Conservation (phyloP, 2,329 filamentous ascomycete genomes). For the Fusarium setosum region DNA sequence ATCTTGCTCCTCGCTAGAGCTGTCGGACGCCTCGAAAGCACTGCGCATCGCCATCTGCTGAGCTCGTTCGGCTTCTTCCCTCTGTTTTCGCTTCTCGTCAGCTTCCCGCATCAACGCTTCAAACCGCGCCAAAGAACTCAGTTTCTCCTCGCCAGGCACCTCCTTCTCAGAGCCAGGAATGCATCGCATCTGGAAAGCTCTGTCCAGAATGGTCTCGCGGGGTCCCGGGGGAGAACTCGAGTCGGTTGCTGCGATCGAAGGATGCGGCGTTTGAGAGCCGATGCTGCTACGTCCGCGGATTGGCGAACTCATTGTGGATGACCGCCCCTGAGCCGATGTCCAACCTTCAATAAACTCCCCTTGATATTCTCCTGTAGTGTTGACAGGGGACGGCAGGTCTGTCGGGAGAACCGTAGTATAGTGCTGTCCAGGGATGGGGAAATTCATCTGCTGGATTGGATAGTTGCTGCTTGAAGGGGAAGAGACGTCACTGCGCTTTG, state of each 20-base stretch:
- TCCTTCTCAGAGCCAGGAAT: slow-evolving; percentile 70
- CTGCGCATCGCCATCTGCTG: slow-evolving; percentile 56
- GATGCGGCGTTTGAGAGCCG: slow-evolving; percentile 59
- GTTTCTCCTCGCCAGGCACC: slow-evolving; percentile 68
- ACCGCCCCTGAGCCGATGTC: slow-evolving; percentile 69
- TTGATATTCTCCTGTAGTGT: slow-evolving; percentile 63
- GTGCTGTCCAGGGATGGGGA: slow-evolving; percentile 55
- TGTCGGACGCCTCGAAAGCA: slow-evolving; percentile 63
- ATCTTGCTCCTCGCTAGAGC: slow-evolving; percentile 54
- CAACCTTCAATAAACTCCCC: slow-evolving; percentile 71
- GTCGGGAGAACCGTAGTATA: slow-evolving; percentile 64
- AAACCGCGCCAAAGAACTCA: slow-evolving; percentile 73
- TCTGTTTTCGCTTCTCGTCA: slow-evolving; percentile 61
- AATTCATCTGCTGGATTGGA: slow-evolving; percentile 52
- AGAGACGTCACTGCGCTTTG: slow-evolving; percentile 71
- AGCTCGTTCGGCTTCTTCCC: slow-evolving; percentile 48
- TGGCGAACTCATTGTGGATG: slow-evolving; percentile 69
- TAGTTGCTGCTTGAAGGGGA: slow-evolving; percentile 64
- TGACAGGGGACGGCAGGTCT: slow-evolving; percentile 68
- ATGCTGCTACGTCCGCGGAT: slow-evolving; percentile 65
- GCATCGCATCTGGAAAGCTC: slow-evolving; percentile 71
- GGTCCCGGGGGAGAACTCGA: slow-evolving; percentile 64
- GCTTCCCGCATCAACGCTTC: slow-evolving; percentile 73
- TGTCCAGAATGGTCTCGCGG: slow-evolving; percentile 74
- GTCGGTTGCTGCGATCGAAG: slow-evolving; percentile 49